phyloP scores from a whole-genome alignment of 331 rosid species.

The Acacia pycnantha region DNA sequence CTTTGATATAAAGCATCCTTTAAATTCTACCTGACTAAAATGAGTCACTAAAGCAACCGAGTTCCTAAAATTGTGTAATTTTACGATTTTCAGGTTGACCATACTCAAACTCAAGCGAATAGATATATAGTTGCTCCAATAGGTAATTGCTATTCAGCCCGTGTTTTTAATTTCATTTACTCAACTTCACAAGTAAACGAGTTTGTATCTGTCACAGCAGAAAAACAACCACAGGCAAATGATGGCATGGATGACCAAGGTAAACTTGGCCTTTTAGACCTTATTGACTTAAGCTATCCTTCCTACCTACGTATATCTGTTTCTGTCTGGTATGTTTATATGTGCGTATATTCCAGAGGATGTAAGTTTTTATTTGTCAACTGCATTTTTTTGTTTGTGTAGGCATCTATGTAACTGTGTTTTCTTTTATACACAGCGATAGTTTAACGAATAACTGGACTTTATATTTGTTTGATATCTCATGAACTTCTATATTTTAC shows the following conservation, averaged over 20 bases:
- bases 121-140: slow-evolving; percentile 68
- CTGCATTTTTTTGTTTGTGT: background rate
- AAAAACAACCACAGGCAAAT: slow-evolving; percentile 59
- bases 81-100: slow-evolving; percentile 52
- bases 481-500: slow-evolving; percentile 8
- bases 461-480: background rate
- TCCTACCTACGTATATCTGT: background rate
- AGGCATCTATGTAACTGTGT: background rate
- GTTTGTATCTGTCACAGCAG: slow-evolving; percentile 40
- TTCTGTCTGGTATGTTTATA: background rate
- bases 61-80: slow-evolving; percentile 25
- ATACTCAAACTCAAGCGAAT: slow-evolving; percentile 61
- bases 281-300: background rate
- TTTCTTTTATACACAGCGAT: background rate
- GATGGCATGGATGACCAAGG: slow-evolving; percentile 66
- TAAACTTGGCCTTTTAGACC: slow-evolving; percentile 29
- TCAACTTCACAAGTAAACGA: slow-evolving; percentile 20
- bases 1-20: slow-evolving; percentile 13
- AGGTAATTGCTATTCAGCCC: slow-evolving; percentile 49
- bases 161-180: background rate
- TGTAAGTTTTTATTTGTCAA: background rate
- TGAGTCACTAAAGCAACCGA: slow-evolving; percentile 13
- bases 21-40: background rate
- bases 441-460: background rate
- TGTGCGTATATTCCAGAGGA: background rate